phyloP scores from a whole-genome alignment of 441 rosid genomes.

The Bruguiera hainesii region DNA sequence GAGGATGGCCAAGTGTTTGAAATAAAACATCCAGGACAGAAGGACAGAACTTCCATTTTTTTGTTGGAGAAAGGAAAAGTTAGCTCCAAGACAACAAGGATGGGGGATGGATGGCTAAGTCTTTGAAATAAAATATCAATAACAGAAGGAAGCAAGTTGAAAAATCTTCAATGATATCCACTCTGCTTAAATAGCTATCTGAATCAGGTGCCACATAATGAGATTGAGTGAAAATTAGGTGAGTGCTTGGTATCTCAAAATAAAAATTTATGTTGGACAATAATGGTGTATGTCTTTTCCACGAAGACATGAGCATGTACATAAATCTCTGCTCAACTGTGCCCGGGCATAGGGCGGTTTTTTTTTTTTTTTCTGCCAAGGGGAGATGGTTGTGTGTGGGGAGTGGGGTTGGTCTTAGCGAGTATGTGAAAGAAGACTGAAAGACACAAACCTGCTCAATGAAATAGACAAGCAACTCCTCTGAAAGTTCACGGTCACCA shows the following conservation, averaged over 20 bases:
- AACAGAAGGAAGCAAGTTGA: neutral
- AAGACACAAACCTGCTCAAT: slow-evolving; percentile 30
- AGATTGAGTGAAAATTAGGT: neutral
- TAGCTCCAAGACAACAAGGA: no score
- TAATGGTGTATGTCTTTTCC: neutral
- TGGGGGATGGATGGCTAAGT: no score
- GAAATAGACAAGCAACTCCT: slow-evolving; percentile 86
- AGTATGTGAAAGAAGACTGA: neutral
- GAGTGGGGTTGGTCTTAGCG: no score
- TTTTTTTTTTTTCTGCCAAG: neutral
- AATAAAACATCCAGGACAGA: neutral
- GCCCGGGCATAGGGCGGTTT: no score
- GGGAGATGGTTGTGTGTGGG: neutral
- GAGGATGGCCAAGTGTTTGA: no score
- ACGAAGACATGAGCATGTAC: neutral
- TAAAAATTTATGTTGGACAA: neutral
- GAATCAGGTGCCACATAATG: neutral
- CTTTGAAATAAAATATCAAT: no score
- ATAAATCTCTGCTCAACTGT: no score
- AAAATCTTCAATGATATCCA: neutral
- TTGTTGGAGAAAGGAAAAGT: no score
- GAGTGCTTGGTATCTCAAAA: neutral
- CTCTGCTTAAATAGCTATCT: neutral
- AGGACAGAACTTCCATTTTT: no score
- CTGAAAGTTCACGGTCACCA: slow-evolving; percentile 87